phyloP scores from a whole-genome alignment of 768 basidiomycete genomes.

The Rhodotorula paludigena region DNA sequence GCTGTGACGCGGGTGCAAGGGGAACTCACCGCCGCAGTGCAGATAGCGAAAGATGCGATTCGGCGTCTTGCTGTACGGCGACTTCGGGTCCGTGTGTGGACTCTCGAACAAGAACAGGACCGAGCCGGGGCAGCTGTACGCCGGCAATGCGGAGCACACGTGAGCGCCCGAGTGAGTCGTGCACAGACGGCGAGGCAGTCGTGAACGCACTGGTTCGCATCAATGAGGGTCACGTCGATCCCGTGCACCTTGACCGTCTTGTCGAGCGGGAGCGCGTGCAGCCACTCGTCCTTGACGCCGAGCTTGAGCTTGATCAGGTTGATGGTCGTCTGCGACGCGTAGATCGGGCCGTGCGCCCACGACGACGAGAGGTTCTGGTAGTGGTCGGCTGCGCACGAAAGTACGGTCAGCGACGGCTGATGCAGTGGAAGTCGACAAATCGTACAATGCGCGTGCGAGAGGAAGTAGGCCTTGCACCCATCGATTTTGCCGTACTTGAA shows the following conservation, averaged over 20 bases:
- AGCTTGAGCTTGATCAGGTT: constrained; percentile 89
- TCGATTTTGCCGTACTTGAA: constrained; percentile 92
- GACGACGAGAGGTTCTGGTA: constrained; percentile 68
- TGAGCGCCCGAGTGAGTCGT: background rate
- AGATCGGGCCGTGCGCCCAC: constrained; percentile 90
- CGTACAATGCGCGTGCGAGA: constrained; percentile 91
- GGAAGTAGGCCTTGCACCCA: constrained; percentile 58
- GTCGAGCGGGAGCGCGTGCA: constrained; percentile 79
- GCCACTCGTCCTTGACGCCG: constrained; percentile 80
- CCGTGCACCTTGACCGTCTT: constrained; percentile 70
- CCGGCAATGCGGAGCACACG: background rate
- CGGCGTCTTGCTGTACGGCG: constrained; percentile 35
- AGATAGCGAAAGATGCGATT: constrained; percentile 68
- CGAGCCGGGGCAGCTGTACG: constrained; percentile 66
- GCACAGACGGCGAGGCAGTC: too few relatives aligned
- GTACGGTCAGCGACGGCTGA: background rate
- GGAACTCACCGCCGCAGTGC: constrained; percentile 69
- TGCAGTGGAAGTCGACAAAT: constrained; percentile 48
- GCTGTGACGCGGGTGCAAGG: background rate
- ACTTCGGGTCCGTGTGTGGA: constrained; percentile 58
- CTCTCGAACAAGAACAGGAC: constrained; percentile 93
- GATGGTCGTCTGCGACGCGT: constrained; percentile 84
- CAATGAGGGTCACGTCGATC: constrained; percentile 85
- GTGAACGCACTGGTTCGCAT: constrained; percentile 76
- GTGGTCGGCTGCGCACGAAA: constrained; percentile 13